Evolutionary conservation across 495 filamentous ascomycete genomes (phyloP).

Genomic region (Aspergillus biplanus): DNA sequence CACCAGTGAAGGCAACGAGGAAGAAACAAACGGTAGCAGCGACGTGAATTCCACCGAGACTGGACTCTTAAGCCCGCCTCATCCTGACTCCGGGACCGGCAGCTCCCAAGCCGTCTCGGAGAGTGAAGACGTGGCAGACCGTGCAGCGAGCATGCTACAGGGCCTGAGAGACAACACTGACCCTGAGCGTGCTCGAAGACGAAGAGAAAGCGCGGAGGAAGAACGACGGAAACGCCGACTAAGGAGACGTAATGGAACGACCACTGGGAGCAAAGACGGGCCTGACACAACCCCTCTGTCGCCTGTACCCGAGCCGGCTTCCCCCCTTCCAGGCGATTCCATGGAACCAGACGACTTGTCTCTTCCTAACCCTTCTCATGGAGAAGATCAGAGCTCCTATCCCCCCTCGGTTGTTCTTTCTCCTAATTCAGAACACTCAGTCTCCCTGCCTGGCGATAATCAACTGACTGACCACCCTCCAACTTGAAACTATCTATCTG

Average conservation of each 20-base stretch:
- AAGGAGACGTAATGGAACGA: conserved; percentile 56
- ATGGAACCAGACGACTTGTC: conserved; percentile 29
- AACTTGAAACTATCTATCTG: conserved; percentile 27
- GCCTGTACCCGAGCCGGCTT: conserved; percentile 39
- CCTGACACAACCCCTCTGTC: conserved; percentile 42
- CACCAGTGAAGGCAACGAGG: conserved; percentile 38
- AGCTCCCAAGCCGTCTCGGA: conserved; percentile 51
- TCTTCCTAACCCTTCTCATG: conserved; percentile 33
- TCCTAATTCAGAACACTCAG: conserved; percentile 30
- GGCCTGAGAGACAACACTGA: conserved; percentile 71
- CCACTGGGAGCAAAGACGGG: conserved; percentile 52
- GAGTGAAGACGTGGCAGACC: conserved; percentile 78
- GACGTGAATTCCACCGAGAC: conserved; percentile 34
- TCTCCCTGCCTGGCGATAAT: conserved; percentile 26
- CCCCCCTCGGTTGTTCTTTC: conserved; percentile 46
- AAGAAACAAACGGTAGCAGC: conserved; percentile 28
- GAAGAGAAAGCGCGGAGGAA: conserved; percentile 71
- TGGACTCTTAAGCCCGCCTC: conserved; percentile 44
- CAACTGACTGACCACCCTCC: conserved; percentile 19
- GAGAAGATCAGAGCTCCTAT: conserved; percentile 28
- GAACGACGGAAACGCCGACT: conserved; percentile 64
- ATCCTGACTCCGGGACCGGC: conserved; percentile 38
- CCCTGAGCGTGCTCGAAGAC: conserved; percentile 60
- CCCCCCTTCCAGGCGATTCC: conserved; percentile 32
- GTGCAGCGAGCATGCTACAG: conserved; percentile 80